These are phyloP conservation scores for Pascua guehoae DNA, from an alignment of 1,284 basidiomycete species.

Conservation along the genomic window DNA sequence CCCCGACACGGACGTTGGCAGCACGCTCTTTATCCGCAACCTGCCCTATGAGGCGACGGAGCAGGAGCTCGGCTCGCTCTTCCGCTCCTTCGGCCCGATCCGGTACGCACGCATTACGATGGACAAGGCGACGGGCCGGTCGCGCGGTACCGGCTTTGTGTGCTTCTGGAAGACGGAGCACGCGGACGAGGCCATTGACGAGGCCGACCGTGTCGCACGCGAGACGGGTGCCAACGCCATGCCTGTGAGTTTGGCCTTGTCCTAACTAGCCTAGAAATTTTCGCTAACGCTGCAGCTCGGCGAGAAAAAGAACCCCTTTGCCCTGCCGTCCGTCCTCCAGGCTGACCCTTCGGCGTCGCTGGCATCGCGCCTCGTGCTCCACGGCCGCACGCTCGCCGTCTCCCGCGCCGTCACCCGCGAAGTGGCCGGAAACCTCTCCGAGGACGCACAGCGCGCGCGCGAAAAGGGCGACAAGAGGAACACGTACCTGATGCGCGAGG, in stretches of 20 bases:
- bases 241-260: slow-evolving; percentile 29
- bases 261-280: too few relatives aligned
- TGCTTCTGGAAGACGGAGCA: slow-evolving; percentile 95
- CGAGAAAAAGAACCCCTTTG: slow-evolving; percentile 75
- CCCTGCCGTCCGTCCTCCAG: slow-evolving; percentile 78
- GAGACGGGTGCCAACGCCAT: slow-evolving; percentile 54
- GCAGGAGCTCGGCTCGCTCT: slow-evolving; percentile 80
- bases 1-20: slow-evolving; percentile 76
- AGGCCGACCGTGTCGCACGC: slow-evolving; percentile 67
- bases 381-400: slow-evolving; percentile 89
- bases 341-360: slow-evolving; percentile 89
- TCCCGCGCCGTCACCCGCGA: slow-evolving; percentile 86
- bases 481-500: slow-evolving; percentile 92
- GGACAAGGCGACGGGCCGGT: slow-evolving; percentile 76
- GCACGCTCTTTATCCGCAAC: slow-evolving; percentile 92
- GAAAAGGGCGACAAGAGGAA: slow-evolving; percentile 95
- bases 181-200: slow-evolving; percentile 77
- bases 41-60: slow-evolving; percentile 89
- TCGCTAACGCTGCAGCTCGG: slow-evolving; percentile 27
- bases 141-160: slow-evolving; percentile 91
- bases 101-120: slow-evolving; percentile 90
- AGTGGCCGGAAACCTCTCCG: slow-evolving; percentile 78
- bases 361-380: slow-evolving; percentile 78
- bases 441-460: slow-evolving; percentile 74
- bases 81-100: slow-evolving; percentile 85